Conservation (phyloP, 257 asterid genomes). For the Perilla frutescens region DNA sequence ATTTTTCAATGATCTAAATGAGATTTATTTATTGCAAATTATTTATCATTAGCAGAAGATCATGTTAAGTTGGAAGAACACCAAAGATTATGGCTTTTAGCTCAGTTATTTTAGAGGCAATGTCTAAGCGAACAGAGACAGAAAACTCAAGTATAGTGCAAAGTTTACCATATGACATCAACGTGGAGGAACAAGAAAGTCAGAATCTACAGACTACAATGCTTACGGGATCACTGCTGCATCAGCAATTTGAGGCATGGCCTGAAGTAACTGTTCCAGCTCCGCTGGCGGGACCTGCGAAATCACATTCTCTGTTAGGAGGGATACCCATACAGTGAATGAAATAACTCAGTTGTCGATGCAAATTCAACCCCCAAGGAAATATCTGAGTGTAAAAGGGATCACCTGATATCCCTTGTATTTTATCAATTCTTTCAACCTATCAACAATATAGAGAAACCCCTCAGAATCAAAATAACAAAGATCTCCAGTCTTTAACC, state of each 20-base stretch:
- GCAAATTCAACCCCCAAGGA: neutral
- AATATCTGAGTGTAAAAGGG: neutral
- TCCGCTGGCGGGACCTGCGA: conserved; percentile 98
- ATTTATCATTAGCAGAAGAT: too few species aligned
- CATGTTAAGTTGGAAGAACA: too few species aligned
- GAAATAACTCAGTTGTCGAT: neutral
- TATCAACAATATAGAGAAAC: conserved; percentile 78
- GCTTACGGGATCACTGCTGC: conserved; percentile 71
- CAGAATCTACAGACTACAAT: neutral
- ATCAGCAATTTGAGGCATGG: conserved; percentile 80
- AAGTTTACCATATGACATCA: neutral
- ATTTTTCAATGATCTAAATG: too few species aligned
- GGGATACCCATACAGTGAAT: neutral
- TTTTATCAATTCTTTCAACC: conserved; percentile 90
- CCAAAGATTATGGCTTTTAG: too few species aligned
- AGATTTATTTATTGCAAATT: too few species aligned
- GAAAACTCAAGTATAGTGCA: neutral
- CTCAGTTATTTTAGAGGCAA: too few species aligned
- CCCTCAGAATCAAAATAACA: conserved; percentile 88
- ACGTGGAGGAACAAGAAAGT: neutral
- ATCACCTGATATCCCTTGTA: conserved; percentile 93
- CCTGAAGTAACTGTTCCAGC: conserved; percentile 85
- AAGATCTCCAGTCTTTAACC: conserved; percentile 96
- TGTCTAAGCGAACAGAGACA: neutral
- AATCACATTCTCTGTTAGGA: conserved; percentile 20